Base-by-base conservation (phyloP, 179 eudicot species). In the Corrigiola litoralis region DNA sequence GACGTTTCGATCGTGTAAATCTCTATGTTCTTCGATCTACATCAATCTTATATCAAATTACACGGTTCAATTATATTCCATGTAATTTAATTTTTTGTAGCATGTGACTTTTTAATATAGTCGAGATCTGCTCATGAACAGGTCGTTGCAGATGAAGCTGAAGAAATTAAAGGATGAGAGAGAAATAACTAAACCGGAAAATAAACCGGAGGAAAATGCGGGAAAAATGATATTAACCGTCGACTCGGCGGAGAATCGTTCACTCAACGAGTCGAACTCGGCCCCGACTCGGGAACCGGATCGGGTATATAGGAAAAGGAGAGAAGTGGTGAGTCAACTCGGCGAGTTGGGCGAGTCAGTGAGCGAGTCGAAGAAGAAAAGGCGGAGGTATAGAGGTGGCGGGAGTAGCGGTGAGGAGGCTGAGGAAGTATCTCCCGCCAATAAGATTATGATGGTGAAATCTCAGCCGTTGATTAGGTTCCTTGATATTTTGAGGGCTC, bases 1-100 rank as follows among this genome's bases (percentile, higher is more conserved):
- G 79, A 82, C 73, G 65, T 56, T 41, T 82, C 86, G 79, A 82
- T 82, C 83, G 71, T 76, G 86, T 82, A 79, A 65, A 54, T 62
- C 25, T 58, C 20, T 29, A 21, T 51, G 34, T 13, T 48, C 44
- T 55, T 33, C 61, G 44, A 56, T 56, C 44, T 36, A 10, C 34
- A 32, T 56, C 4, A 13, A 2, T 38, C 32, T 0, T 12, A 1
- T 18, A 17, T 24, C 2, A 24, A n/a, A n/a, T n/a, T n/a, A n/a
- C n/a, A n/a, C n/a, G n/a, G n/a, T n/a, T n/a, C n/a, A n/a, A n/a
- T n/a, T n/a, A n/a, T n/a, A n/a, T n/a, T n/a, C n/a, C n/a, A n/a
- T n/a, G n/a, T n/a, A n/a, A n/a, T 32, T 52, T 61, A 28, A 13
- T 47, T 55, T 5, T 40, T 37, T 37, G 54, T 73, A 71, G 71